Percentiles rank a stretch among this genome's conserved stretches.
These are phyloP conservation scores for Cryphonectria naterciae DNA, from an alignment of 2,329 filamentous ascomycete species.

Conservation along the genomic window DNA sequence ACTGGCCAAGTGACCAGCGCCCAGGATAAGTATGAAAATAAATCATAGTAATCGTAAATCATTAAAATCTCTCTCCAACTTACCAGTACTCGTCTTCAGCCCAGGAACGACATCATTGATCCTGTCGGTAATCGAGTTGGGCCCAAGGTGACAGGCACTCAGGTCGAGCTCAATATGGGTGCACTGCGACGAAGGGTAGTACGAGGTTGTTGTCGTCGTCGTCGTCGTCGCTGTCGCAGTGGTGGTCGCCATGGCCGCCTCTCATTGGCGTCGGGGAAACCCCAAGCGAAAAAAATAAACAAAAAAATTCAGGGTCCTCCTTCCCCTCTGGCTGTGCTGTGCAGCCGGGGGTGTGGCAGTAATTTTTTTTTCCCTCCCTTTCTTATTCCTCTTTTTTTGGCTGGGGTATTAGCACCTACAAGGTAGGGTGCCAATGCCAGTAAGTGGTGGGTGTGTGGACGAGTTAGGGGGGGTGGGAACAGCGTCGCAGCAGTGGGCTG, in stretches of 20 bases:
- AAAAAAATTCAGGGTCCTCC: not conserved
- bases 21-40: constrained; percentile 7
- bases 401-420: not conserved
- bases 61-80: constrained; percentile 38
- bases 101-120: constrained; percentile 60
- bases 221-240: constrained; percentile 9
- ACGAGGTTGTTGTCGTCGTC: not conserved
- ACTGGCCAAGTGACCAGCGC: not conserved
- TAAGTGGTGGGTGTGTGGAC: not conserved
- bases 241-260: constrained; percentile 26
- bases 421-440: not conserved
- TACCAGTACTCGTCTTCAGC: constrained; percentile 64
- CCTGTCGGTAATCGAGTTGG: constrained; percentile 55
- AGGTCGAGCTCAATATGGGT: constrained; percentile 51
- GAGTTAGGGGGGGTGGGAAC: not conserved
- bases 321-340: not conserved
- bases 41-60: constrained; percentile 21
- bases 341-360: not conserved
- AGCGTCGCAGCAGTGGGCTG: not conserved
- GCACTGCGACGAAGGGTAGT: constrained; percentile 17
- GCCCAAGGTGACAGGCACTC: constrained; percentile 44
- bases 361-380: not conserved
- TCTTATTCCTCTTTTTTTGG: too few relatives aligned
- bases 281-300: constrained; percentile 1
- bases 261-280: constrained; percentile 11